Base-by-base conservation (phyloP, 768 basidiomycete genomes). In the Psilocybe sp. region DNA sequence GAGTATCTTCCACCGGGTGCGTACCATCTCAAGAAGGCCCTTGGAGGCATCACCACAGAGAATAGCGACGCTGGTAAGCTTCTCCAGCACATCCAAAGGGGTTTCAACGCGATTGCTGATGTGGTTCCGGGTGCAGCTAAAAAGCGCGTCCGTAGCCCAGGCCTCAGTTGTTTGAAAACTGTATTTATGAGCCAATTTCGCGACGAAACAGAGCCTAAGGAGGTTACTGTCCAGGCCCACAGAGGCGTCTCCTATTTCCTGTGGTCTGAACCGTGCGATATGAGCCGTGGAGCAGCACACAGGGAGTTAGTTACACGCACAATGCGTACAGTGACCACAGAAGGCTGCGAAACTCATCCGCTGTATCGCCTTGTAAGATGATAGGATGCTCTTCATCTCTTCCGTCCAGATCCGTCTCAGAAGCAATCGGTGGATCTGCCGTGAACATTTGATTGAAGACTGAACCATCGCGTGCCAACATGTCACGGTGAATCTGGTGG, bases 121-220 rank as follows among this genome's bases (percentile, higher is more conserved):
- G 8, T 38, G 15, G 11, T 50, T 42, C 23, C n/a, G 8, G 1
- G 49, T 34, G 45, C 45, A 56, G 64, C 35, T 39, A 57, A 52
- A 44, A 61, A 64, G 46, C 63, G 72, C 72, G 34, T 64, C 49
- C 39, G 78, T 62, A 0, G 77, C 75, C 80, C 80, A 82, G 19
- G 50, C 58, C 60, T 81, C 79, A 40, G 74, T 74, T 12, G 71
- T 71, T 16, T 68, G 66, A 60, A 81, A 81, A 43, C 79, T 74
- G 58, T 82, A 82, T 50, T 81, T 82, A 65, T 82, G 77, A 2
- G 80, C 72, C 51, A 81, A 74, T 13, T 74, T 74, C 16, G 77
- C 72, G 47, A 79, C 74, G 50, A 74, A 68, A 39, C 74, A 69
- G 42, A 81, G 60, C 50, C 69, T 76, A 12, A 67, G 59, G 49